Evolutionary conservation across 179 eudicot genomes (phyloP).

Genomic region (Actinidia polygama): DNA sequence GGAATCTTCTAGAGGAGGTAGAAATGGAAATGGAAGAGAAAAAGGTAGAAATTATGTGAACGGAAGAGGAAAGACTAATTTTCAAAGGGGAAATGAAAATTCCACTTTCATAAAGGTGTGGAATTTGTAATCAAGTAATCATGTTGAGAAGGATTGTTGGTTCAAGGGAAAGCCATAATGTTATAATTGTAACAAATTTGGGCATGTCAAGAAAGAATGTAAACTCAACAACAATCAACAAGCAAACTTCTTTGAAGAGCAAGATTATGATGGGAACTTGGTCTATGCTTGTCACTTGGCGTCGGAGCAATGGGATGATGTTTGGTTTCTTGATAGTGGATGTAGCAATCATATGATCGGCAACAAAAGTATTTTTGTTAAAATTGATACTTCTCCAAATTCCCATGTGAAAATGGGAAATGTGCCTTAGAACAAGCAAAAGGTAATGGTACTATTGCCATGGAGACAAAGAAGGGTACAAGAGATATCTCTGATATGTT

Average conservation of each 20-base stretch:
- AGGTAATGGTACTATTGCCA: constrained; percentile 15
- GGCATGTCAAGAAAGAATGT: not conserved
- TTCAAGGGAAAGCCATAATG: not conserved
- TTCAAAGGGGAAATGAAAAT: not conserved
- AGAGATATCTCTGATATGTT: constrained; percentile 19
- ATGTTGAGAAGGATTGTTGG: not conserved
- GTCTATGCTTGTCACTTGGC: constrained; percentile 11
- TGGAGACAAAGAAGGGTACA: constrained; percentile 25
- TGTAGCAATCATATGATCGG: not conserved
- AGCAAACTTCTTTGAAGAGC: not conserved
- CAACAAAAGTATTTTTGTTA: not conserved
- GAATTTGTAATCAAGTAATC: not conserved
- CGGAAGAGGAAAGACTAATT: not conserved
- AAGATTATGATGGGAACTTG: not conserved
- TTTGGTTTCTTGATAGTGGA: constrained; percentile 32
- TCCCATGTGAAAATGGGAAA: constrained; percentile 8
- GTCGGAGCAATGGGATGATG: not conserved
- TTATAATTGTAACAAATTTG: not conserved
- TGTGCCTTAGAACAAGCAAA: constrained; percentile 7
- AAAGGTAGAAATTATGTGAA: no score
- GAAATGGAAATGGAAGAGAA: not conserved
- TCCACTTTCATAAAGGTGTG: not conserved
- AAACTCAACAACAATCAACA: not conserved
- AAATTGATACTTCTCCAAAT: not conserved
- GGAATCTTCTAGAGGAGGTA: not conserved